A percentile compares a stretch with the other conserved stretches of the same genome.
Evolutionary conservation across 2,329 filamentous ascomycete species (phyloP).

Genomic region (Phaeophleospora eucalypticola): DNA sequence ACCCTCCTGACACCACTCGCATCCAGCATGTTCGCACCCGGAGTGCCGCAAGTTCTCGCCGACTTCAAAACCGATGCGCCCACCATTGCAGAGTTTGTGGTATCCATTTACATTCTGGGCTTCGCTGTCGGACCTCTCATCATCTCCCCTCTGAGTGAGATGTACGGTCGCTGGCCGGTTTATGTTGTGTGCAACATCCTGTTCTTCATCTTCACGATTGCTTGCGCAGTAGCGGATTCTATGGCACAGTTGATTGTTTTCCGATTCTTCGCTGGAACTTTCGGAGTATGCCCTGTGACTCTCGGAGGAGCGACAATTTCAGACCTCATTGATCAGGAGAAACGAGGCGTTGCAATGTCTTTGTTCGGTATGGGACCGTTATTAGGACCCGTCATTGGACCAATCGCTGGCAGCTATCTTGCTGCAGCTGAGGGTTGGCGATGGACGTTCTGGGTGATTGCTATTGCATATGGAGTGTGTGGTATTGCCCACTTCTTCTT

Average conservation of each 20-base stretch:
- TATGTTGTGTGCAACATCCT: background rate
- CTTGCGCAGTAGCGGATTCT: background rate
- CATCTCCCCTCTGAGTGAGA: background rate
- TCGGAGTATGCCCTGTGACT: conserved; percentile 42
- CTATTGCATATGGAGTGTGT: conserved; percentile 40
- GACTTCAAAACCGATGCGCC: background rate
- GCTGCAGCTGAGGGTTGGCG: background rate
- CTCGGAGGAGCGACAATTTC: conserved; percentile 18
- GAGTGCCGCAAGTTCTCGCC: background rate
- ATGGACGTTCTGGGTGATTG: too few relatives aligned
- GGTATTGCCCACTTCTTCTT: conserved; percentile 69
- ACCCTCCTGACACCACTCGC: conserved; percentile 36
- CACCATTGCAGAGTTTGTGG: background rate
- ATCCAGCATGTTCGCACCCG: background rate
- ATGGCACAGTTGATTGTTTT: background rate
- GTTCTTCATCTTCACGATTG: background rate
- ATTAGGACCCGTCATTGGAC: conserved; percentile 21
- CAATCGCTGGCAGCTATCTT: background rate
- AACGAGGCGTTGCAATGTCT: conserved; percentile 17
- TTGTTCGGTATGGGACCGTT: conserved; percentile 22
- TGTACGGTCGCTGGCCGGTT: background rate
- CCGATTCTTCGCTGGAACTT: conserved; percentile 39
- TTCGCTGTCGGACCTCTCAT: background rate
- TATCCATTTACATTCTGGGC: background rate
- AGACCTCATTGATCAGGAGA: conserved; percentile 18